Evolutionary conservation across 306 rosid species (phyloP).

Genomic region (Elaeagnus macrophylla): DNA sequence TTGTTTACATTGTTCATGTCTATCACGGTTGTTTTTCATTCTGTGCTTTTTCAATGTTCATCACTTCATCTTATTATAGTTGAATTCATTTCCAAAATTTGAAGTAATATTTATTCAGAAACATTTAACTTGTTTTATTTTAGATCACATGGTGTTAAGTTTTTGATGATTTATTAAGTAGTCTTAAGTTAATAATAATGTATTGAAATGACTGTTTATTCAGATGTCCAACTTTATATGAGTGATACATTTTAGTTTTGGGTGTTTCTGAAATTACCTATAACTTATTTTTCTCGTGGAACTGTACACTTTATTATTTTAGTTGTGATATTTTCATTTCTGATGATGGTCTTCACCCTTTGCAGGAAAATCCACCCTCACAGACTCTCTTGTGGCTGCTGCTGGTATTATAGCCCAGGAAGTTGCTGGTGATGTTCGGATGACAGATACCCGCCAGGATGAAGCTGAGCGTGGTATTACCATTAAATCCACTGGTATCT

Average conservation of each 20-base stretch:
- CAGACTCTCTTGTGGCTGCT: constrained; percentile 92
- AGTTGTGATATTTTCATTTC: neutral
- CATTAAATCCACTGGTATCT: constrained; percentile 85
- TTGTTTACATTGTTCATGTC: constrained; percentile 80
- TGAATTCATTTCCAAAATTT: too few species aligned
- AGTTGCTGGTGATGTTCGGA: constrained; percentile 88
- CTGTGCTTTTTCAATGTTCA: neutral
- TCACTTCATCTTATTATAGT: neutral
- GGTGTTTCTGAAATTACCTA: neutral
- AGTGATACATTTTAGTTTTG: neutral
- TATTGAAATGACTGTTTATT: too few species aligned
- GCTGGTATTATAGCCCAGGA: constrained; percentile 94
- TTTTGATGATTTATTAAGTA: too few species aligned
- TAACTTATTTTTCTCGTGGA: neutral
- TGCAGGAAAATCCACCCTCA: constrained; percentile 48
- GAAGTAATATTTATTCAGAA: too few species aligned
- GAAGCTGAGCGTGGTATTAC: constrained; percentile 98
- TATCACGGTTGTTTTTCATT: constrained; percentile 45
- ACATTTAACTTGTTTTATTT: too few species aligned
- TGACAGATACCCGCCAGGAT: constrained; percentile 85
- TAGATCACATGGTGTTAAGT: too few species aligned
- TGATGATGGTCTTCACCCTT: constrained; percentile 18
- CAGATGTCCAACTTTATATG: too few species aligned
- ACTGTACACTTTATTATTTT: neutral
- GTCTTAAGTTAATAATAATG: too few species aligned